Base-by-base conservation (phyloP, 164 flowering plant genomes). In the Nelumbo lutea region DNA sequence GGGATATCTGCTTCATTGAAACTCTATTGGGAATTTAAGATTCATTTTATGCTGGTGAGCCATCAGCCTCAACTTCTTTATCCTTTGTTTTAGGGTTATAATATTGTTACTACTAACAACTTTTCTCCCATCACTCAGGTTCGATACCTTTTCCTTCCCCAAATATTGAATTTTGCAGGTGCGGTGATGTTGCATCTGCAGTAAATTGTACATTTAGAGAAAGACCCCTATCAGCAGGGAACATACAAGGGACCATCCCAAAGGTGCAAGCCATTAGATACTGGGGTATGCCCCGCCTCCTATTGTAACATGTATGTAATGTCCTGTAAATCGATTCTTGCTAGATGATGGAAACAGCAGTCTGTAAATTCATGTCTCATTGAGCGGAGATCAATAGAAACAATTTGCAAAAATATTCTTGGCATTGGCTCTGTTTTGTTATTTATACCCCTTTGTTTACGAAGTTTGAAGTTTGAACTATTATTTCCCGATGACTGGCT, bases 181-280 rank as follows among this genome's bases (percentile, higher is more conserved):
- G 44, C 3, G 13, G 11, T 15, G 62, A 5, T 9, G 14, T 40
- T 14, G 2, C 44, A 59, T 59, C 13, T 51, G 62, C 44, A 40
- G n/a, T 41, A 51, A 52, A 41, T 52, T 65, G 68, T 65, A 65
- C 68, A 40, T 13, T 44, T 27, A 45, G 52, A 40, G 45, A 53
- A 2, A 2, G 27, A 11, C 41, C 44, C 43, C 27, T 42, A 10
- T 41, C n/a, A 52, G 9, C 15, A 40, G 55, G n/a, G 2, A 27
- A 14, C 13, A 10, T 5, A 8, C 13, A n/a, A 40, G n/a, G 6
- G 2, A 52, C 2, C 47, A 41, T 44, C 1, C 15, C 27, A 5
- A n/a, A 42, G 45, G 59, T 66, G 45, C 43, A 52, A 42, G 45
- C 60, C 45, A 6, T 66, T n/a, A 52, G 59, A 65, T 66, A 13